A percentile compares a stretch with the other conserved stretches of the same genome.
Conservation (phyloP, 768 basidiomycete genomes). For the Lepiota brunneoincarnata region DNA sequence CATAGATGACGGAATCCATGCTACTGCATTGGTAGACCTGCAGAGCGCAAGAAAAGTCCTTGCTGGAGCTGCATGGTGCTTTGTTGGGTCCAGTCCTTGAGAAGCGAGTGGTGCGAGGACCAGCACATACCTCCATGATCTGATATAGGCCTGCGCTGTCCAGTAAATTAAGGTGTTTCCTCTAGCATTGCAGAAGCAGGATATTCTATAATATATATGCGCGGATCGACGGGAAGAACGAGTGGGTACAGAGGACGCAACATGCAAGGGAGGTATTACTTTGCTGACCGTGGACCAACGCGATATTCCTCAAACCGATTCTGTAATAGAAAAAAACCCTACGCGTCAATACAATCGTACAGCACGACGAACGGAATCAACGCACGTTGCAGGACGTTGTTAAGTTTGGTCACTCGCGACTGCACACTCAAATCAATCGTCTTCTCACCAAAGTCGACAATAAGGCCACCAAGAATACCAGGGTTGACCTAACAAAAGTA, state of each 20-base stretch:
- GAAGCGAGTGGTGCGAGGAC: too few relatives aligned
- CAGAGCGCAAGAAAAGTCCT: too few relatives aligned
- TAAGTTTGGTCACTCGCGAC: conserved; percentile 93
- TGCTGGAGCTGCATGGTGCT: too few relatives aligned
- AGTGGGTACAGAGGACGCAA: conserved; percentile 2
- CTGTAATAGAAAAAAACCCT: not conserved
- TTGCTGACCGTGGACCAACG: not conserved
- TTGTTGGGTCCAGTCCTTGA: too few relatives aligned
- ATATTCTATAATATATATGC: conserved; percentile 11
- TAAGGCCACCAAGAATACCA: conserved; percentile 84
- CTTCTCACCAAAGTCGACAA: conserved; percentile 98
- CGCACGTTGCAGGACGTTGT: conserved; percentile 82
- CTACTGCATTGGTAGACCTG: too few relatives aligned
- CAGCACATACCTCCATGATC: too few relatives aligned
- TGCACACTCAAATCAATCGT: conserved; percentile 95
- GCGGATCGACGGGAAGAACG: conserved; percentile 3
- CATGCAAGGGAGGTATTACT: conserved; percentile 4
- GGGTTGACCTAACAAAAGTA: conserved; percentile 72
- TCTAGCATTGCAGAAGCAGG: not conserved
- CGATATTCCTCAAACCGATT: conserved; percentile 9
- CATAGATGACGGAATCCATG: too few relatives aligned
- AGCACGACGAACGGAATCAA: conserved; percentile 12
- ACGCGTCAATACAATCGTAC: not conserved
- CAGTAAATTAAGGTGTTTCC: not conserved
- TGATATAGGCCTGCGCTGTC: too few relatives aligned